phyloP scores from a whole-genome alignment of 768 basidiomycete species.

The Boletus vermiculosoides region DNA sequence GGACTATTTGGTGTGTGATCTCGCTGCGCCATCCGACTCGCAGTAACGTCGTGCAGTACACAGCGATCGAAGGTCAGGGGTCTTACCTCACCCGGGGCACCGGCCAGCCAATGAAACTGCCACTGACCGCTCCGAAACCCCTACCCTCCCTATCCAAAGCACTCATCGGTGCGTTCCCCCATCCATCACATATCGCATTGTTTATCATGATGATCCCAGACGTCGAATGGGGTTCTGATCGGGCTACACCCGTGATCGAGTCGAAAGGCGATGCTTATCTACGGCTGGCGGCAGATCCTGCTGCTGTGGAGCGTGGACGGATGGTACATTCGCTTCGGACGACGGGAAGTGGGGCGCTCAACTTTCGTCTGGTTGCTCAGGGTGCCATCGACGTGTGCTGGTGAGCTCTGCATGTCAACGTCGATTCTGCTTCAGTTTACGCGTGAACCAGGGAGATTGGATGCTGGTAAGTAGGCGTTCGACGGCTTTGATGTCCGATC shows the following conservation, averaged over 20 bases:
- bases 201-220: slow-evolving; percentile 37
- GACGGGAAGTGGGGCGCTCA: slow-evolving; percentile 80
- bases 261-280: slow-evolving; percentile 68
- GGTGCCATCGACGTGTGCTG: slow-evolving; percentile 87
- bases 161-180: slow-evolving; percentile 51
- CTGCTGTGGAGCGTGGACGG: slow-evolving; percentile 53
- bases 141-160: slow-evolving; percentile 71
- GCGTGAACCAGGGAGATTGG: slow-evolving; percentile 68
- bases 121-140: slow-evolving; percentile 60
- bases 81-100: slow-evolving; percentile 62
- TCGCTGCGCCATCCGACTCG: neutral
- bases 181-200: neutral
- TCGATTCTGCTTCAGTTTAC: neutral
- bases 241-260: slow-evolving; percentile 51
- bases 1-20: slow-evolving; percentile 58
- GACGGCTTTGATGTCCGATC: neutral
- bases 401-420: slow-evolving; percentile 39
- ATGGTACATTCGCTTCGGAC: slow-evolving; percentile 86
- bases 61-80: slow-evolving; percentile 73
- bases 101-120: slow-evolving; percentile 52
- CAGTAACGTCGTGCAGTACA: slow-evolving; percentile 49
- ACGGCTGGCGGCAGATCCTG: slow-evolving; percentile 70
- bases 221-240: slow-evolving; percentile 88
- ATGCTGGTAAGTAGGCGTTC: slow-evolving; percentile 44
- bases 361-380: slow-evolving; percentile 83